Conservation (phyloP, 148 eudicot genomes). For the Diospyros lotus region DNA sequence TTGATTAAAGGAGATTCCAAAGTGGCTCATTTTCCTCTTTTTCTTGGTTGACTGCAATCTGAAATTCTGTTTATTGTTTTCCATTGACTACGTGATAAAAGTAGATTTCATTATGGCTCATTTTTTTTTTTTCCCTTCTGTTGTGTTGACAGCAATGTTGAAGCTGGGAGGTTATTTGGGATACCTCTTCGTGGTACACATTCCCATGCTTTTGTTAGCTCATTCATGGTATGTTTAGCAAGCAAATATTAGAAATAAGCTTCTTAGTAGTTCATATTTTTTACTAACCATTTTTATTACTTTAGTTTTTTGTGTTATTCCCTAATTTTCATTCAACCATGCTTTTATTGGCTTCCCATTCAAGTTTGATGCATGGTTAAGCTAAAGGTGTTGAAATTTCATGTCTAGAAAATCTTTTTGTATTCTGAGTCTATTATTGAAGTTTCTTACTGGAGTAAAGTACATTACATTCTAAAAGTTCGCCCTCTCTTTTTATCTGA, state of each 20-base stretch:
- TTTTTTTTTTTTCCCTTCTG: not conserved
- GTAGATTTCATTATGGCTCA: conserved; percentile 9
- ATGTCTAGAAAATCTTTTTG: not conserved
- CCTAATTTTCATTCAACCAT: not conserved
- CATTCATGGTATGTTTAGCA: conserved; percentile 35
- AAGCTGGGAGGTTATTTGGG: conserved; percentile 91
- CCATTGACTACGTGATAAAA: not conserved
- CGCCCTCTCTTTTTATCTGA: too few species aligned
- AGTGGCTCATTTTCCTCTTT: conserved; percentile 11
- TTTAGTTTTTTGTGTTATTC: not conserved
- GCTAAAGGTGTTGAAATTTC: not conserved
- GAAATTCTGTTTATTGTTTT: conserved; percentile 1
- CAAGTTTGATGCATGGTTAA: not conserved
- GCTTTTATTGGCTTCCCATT: not conserved
- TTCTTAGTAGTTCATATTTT: too few species aligned
- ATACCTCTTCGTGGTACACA: conserved; percentile 94
- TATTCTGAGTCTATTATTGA: too few species aligned
- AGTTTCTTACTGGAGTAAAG: too few species aligned
- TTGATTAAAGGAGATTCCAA: not conserved
- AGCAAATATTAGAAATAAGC: too few species aligned
- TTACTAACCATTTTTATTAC: too few species aligned
- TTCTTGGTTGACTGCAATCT: not conserved
- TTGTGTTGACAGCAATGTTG: conserved; percentile 65
- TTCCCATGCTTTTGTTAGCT: conserved; percentile 98
- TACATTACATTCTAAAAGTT: too few species aligned